Percentiles rank a stretch among this genome's conserved stretches.
These are phyloP conservation scores for Gnaphalium uliginosum DNA, from an alignment of 129 eudicot genomes.

Conservation along the genomic window DNA sequence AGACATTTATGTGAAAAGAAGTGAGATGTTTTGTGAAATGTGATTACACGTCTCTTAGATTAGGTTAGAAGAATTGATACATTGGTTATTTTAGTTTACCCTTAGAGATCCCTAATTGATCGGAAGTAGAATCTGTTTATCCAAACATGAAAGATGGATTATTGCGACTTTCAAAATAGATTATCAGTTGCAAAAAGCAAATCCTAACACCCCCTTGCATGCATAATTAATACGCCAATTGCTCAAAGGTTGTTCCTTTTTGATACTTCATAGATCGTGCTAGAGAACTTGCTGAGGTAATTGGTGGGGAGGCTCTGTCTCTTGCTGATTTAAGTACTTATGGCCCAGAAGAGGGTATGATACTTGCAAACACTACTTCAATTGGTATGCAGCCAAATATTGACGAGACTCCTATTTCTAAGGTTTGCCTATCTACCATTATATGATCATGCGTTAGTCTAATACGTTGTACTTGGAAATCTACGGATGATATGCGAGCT, in stretches of 20 bases:
- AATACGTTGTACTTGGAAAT: conserved; percentile 14
- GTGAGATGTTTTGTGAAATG: neutral
- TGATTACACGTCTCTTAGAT: neutral
- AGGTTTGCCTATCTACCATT: conserved; percentile 49
- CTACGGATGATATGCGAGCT: neutral
- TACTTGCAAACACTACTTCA: conserved; percentile 94
- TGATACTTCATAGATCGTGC: conserved; percentile 61
- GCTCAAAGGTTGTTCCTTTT: neutral
- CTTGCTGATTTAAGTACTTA: conserved; percentile 62
- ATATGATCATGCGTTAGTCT: neutral
- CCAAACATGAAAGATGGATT: neutral
- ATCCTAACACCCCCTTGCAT: conserved; percentile 17
- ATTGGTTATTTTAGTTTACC: neutral
- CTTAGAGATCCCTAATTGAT: neutral
- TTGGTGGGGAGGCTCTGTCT: conserved; percentile 85
- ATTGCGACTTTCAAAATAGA: neutral
- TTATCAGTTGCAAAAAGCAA: neutral
- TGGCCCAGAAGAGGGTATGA: conserved; percentile 76
- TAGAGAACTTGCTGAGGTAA: conserved; percentile 61
- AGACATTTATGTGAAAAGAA: neutral
- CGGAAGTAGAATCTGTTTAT: neutral
- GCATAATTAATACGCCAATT: neutral
- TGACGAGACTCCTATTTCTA: conserved; percentile 80
- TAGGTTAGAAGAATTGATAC: neutral
- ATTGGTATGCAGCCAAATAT: conserved; percentile 95